These are phyloP conservation scores for Talaromyces verruculosus DNA, from an alignment of 2,329 filamentous ascomycete genomes.

Conservation along the genomic window DNA sequence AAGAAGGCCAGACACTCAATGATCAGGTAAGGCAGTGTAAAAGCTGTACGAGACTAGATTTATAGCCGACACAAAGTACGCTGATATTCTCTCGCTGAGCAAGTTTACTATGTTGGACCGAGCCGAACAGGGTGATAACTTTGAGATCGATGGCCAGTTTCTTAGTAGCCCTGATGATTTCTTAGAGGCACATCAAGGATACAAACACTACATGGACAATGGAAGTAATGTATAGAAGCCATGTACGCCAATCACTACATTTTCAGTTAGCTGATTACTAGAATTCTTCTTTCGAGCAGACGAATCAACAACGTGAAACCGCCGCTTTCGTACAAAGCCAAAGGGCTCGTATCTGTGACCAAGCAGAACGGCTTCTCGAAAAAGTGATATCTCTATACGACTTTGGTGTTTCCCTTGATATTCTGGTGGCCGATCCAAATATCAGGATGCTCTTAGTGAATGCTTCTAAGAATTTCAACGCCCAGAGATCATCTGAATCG, in stretches of 20 bases:
- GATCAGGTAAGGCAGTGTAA: background rate
- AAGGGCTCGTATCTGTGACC: constrained; percentile 4
- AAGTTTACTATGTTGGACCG: constrained; percentile 4
- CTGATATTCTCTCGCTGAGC: constrained; percentile 2
- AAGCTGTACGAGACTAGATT: background rate
- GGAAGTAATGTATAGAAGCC: background rate
- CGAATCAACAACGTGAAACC: background rate
- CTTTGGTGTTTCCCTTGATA: background rate
- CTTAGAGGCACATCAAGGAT: background rate
- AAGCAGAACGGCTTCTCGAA: background rate
- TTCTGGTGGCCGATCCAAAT: background rate
- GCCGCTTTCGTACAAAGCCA: background rate
- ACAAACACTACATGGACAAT: background rate
- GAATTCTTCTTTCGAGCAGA: background rate
- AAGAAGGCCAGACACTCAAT: background rate
- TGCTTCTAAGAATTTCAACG: background rate
- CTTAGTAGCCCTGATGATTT: constrained; percentile 3
- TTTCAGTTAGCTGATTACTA: background rate
- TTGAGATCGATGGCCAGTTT: constrained; percentile 3
- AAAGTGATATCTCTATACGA: background rate
- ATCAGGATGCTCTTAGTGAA: background rate
- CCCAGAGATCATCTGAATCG: background rate
- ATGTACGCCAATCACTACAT: background rate
- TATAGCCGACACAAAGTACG: constrained; percentile 1
- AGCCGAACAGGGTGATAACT: background rate